These are phyloP conservation scores for Polygonum maritimum DNA, from an alignment of 148 eudicot genomes.

Conservation along the genomic window DNA sequence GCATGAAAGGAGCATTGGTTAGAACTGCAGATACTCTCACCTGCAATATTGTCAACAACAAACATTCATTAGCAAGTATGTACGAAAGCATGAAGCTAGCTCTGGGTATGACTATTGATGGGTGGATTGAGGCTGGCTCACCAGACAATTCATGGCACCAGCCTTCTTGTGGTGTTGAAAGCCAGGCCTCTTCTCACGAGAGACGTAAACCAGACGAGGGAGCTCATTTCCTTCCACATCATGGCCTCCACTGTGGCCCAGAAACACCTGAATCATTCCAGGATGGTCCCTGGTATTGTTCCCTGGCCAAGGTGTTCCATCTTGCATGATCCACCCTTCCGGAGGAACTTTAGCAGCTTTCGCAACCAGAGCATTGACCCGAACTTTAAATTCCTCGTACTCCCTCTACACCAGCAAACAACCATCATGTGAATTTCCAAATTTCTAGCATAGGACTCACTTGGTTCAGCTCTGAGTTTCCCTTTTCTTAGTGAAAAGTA, in stretches of 20 bases:
- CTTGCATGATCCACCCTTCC: constrained; percentile 99
- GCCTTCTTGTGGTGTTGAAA: constrained; percentile 99
- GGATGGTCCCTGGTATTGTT: constrained; percentile 97
- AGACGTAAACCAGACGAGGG: constrained; percentile 45
- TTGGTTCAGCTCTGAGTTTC: too few relatives aligned
- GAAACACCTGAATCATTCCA: constrained; percentile 97
- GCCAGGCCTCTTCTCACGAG: constrained; percentile 84
- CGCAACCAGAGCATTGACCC: constrained; percentile 85
- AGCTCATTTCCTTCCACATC: constrained; percentile 96
- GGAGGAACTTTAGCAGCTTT: constrained; percentile 80
- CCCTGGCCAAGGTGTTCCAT: constrained; percentile 99
- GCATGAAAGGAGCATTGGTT: constrained; percentile 99
- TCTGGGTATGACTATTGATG: too few relatives aligned
- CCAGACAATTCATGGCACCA: constrained; percentile 99
- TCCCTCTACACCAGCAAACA: constrained; percentile 59
- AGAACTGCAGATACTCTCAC: constrained; percentile 92
- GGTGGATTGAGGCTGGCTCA: constrained; percentile 23
- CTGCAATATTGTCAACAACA: constrained; percentile 25
- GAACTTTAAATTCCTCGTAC: constrained; percentile 91
- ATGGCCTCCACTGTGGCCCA: constrained; percentile 92
- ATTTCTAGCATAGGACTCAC: too few relatives aligned
- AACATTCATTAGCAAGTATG: too few relatives aligned
- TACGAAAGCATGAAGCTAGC: too few relatives aligned
- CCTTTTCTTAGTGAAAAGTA: neutral
- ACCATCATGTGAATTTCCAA: neutral